phyloP scores from a whole-genome alignment of 768 basidiomycete species.

The Mycena leptocephala region DNA sequence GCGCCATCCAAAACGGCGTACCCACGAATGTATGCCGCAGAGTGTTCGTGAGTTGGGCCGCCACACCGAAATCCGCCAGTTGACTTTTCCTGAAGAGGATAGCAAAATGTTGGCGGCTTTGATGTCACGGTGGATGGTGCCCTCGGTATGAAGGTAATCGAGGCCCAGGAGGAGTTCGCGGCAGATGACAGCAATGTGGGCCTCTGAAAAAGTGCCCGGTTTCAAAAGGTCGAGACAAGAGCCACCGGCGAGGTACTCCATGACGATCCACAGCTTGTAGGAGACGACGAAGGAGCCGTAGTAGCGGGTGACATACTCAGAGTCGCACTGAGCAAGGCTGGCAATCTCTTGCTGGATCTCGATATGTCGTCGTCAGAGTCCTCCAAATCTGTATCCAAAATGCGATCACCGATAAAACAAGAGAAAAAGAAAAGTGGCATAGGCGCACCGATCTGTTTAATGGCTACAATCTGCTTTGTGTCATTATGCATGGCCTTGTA shows the following conservation, averaged over 20 bases:
- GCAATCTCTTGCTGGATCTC: slow-evolving; percentile 99
- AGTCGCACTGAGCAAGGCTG: slow-evolving; percentile 95
- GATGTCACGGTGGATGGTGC: slow-evolving; percentile 98
- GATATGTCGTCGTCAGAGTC: slow-evolving; percentile 98
- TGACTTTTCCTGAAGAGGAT: slow-evolving; percentile 93
- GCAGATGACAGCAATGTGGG: slow-evolving; percentile 95
- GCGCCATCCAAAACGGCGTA: slow-evolving; percentile 99
- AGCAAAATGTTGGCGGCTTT: slow-evolving; percentile 97
- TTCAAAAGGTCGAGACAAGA: slow-evolving; percentile 97
- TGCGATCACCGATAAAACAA: slow-evolving; percentile 24
- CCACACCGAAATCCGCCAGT: slow-evolving; percentile 99
- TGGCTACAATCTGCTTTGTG: slow-evolving; percentile 94
- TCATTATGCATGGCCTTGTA: slow-evolving; percentile 98
- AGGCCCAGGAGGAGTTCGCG: slow-evolving; percentile 94
- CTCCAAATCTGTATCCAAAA: slow-evolving; percentile 81
- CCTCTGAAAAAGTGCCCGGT: slow-evolving; percentile 91
- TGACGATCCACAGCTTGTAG: slow-evolving; percentile 99
- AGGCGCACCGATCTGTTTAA: slow-evolving; percentile 96
- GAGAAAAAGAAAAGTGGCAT: slow-evolving; percentile 20
- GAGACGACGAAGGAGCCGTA: slow-evolving; percentile 97
- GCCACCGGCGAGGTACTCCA: slow-evolving; percentile 99
- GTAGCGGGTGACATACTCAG: slow-evolving; percentile 96
- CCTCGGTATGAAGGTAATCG: slow-evolving; percentile 96
- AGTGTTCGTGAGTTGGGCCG: slow-evolving; percentile 95
- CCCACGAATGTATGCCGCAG: slow-evolving; percentile 98